A percentile compares a stretch with the other conserved stretches of the same genome.
phyloP scores from a whole-genome alignment of 345 rosid species.

The Aquilaria yunnanensis region DNA sequence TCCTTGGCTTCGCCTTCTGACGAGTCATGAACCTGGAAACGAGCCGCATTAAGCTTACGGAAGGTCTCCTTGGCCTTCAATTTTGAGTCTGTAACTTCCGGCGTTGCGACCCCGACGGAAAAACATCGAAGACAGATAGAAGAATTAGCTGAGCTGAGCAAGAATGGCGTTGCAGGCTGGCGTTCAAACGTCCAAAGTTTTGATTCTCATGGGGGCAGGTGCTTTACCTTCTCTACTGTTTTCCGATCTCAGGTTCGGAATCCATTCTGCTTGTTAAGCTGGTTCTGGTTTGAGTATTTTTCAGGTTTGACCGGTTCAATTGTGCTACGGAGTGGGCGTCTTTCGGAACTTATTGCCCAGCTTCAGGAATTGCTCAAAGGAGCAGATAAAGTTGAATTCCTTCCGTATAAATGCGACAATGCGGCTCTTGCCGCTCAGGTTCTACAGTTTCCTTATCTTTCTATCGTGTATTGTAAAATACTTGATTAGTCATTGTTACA shows the following conservation, averaged over 20 bases:
- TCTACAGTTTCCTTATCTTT: conserved; percentile 10
- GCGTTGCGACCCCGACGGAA: too few relatives aligned
- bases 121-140: too few relatives aligned
- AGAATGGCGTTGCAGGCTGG: conserved; percentile 86
- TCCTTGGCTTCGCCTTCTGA: too few relatives aligned
- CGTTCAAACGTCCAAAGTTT: conserved; percentile 72
- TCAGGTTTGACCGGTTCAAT: conserved; percentile 77
- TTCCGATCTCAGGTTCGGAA: neutral
- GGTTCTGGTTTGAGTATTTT: conserved; percentile 5
- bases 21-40: too few relatives aligned
- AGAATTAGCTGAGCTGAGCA: too few relatives aligned
- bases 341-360: conserved; percentile 75
- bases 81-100: too few relatives aligned
- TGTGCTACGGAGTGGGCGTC: conserved; percentile 57
- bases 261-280: neutral
- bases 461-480: neutral
- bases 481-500: neutral
- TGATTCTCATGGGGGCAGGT: conserved; percentile 88
- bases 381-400: conserved; percentile 48
- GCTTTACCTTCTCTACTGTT: conserved; percentile 2
- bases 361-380: conserved; percentile 78
- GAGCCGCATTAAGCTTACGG: too few relatives aligned
- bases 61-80: too few relatives aligned
- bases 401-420: conserved; percentile 52
- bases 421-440: conserved; percentile 81